Percentiles rank a stretch among this genome's conserved stretches.
These are phyloP conservation scores for Prosopis cineraria DNA, from an alignment of 306 rosid genomes.

Conservation along the genomic window DNA sequence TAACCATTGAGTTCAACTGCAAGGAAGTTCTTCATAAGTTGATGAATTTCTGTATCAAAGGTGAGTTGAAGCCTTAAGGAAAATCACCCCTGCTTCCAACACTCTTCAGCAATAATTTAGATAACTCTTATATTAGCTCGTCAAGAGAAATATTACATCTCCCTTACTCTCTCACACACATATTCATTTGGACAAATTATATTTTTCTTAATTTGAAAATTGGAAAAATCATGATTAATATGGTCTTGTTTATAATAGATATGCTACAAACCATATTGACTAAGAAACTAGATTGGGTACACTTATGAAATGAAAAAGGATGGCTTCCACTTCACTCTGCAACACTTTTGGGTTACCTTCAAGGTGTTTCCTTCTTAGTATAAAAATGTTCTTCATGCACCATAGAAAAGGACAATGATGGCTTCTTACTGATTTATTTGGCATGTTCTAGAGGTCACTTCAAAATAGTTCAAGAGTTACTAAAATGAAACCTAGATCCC, in stretches of 20 bases:
- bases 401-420: background rate
- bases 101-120: background rate
- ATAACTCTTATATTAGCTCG: background rate
- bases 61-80: background rate
- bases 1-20: background rate
- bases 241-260: background rate
- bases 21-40: too few relatives aligned
- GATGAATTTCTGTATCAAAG: background rate
- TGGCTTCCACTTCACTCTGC: slow-evolving; percentile 34
- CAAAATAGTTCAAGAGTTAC: slow-evolving; percentile 13
- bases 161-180: too few relatives aligned
- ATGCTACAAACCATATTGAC: background rate
- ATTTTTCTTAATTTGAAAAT: background rate
- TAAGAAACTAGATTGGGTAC: background rate
- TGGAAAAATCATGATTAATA: background rate
- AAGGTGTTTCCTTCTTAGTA: slow-evolving; percentile 29
- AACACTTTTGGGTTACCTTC: slow-evolving; percentile 22
- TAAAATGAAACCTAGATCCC: background rate
- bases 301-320: background rate
- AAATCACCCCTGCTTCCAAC: background rate
- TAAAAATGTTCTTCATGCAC: background rate
- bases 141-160: too few relatives aligned
- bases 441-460: slow-evolving; percentile 14
- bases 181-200: background rate
- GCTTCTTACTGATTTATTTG: slow-evolving; percentile 25